These are phyloP conservation scores for Camelina neglecta DNA, from an alignment of 345 rosid genomes.

Conservation along the genomic window DNA sequence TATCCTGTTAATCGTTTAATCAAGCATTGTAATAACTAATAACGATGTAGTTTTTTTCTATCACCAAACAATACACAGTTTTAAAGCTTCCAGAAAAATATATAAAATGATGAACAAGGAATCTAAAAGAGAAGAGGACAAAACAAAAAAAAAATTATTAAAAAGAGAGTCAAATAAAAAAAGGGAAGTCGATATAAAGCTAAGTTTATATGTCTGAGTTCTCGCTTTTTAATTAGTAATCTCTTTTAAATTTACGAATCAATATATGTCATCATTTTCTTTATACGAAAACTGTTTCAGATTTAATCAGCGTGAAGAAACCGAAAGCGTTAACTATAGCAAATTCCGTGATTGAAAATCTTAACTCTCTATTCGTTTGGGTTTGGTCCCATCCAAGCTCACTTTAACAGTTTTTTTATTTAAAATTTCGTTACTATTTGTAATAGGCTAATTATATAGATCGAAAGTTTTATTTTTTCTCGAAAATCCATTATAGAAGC, in stretches of 20 bases:
- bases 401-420: slow-evolving; percentile 12
- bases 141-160: background rate
- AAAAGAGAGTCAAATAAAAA: slow-evolving; percentile 23
- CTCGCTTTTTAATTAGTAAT: slow-evolving; percentile 3
- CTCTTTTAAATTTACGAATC: background rate
- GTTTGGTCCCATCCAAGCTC: slow-evolving; percentile 30
- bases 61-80: background rate
- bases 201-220: slow-evolving; percentile 1
- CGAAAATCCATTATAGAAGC: background rate
- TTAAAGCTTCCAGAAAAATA: background rate
- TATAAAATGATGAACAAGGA: background rate
- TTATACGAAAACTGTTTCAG: background rate
- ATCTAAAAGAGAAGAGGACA: slow-evolving; percentile 16
- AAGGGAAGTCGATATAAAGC: slow-evolving; percentile 21
- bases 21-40: background rate
- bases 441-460: background rate
- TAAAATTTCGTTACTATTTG: slow-evolving; percentile 4
- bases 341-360: slow-evolving; percentile 31
- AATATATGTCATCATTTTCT: slow-evolving; percentile 2
- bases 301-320: slow-evolving; percentile 25
- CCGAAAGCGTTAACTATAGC: slow-evolving; percentile 28
- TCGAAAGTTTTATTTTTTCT: background rate
- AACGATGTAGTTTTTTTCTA: too few species aligned
- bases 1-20: background rate
- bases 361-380: slow-evolving; percentile 20